A percentile compares a stretch with the other conserved stretches of the same genome.
Conservation (phyloP, 2,329 filamentous ascomycete species). For the Pseudogymnoascus sp. region DNA sequence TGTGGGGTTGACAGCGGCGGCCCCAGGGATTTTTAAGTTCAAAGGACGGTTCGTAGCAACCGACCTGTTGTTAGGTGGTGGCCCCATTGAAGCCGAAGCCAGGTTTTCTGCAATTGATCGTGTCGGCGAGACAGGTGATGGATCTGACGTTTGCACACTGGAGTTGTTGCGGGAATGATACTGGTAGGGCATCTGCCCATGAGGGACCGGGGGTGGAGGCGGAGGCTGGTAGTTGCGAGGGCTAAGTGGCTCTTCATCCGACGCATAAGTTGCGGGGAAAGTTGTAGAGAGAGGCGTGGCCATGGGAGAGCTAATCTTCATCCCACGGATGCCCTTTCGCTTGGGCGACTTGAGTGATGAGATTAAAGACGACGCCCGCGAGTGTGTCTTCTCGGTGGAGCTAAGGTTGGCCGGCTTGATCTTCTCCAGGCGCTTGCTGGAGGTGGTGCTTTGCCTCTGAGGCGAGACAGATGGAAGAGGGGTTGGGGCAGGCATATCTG, state of each 20-base stretch:
- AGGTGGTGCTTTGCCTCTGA: constrained; percentile 27
- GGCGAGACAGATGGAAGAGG: constrained; percentile 24
- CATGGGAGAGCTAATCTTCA: constrained; percentile 58
- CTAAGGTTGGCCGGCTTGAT: constrained; percentile 35
- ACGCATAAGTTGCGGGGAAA: constrained; percentile 45
- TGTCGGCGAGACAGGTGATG: constrained; percentile 19
- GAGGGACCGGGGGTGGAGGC: constrained; percentile 45
- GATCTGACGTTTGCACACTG: constrained; percentile 13
- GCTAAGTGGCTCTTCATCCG: constrained; percentile 51
- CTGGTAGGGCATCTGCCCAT: constrained; percentile 1
- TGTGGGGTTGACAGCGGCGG: background rate
- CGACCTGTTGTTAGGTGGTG: constrained; percentile 6
- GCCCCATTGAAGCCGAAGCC: background rate
- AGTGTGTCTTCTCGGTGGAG: constrained; percentile 42
- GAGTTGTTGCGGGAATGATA: constrained; percentile 13
- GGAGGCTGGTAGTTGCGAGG: constrained; percentile 52
- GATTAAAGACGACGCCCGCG: constrained; percentile 51
- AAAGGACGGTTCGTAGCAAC: background rate
- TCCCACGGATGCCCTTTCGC: constrained; percentile 30
- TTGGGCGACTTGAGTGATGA: constrained; percentile 55
- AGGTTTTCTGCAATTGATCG: constrained; percentile 20
- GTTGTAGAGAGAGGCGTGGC: constrained; percentile 55
- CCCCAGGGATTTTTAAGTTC: background rate
- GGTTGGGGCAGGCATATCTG: constrained; percentile 32
- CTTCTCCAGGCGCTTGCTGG: constrained; percentile 42